Conservation (phyloP, 495 filamentous ascomycete genomes). For the Aspergillus coremiiformis region DNA sequence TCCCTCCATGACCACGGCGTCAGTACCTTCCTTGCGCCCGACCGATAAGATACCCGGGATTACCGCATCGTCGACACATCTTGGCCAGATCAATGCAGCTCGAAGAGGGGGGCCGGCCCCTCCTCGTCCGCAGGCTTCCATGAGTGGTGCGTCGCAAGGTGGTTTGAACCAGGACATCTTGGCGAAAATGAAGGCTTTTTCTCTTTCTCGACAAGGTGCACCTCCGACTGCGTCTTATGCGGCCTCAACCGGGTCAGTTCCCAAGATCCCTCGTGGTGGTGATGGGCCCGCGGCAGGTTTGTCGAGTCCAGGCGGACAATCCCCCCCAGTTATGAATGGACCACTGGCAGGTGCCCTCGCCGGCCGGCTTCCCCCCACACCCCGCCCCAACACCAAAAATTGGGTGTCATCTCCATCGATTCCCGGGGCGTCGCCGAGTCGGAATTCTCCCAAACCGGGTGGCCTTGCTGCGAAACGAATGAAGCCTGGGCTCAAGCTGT, state of each 20-base stretch:
- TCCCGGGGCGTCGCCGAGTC: constrained; percentile 16
- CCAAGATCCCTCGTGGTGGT: constrained; percentile 19
- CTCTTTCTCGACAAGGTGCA: constrained; percentile 54
- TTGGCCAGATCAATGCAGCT: constrained; percentile 76
- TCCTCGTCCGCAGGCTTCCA: constrained; percentile 40
- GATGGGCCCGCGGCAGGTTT: constrained; percentile 6
- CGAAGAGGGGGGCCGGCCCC: constrained; percentile 47
- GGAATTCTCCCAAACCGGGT: constrained; percentile 36
- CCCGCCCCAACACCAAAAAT: constrained; percentile 37
- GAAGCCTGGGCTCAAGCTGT: constrained; percentile 45
- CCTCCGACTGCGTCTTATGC: constrained; percentile 33
- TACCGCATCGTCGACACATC: constrained; percentile 67
- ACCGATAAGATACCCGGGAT: constrained; percentile 41
- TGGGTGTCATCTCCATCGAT: constrained; percentile 47
- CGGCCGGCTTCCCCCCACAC: constrained; percentile 31
- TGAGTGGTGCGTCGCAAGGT: constrained; percentile 47
- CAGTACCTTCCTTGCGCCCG: constrained; percentile 24
- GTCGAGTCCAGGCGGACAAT: constrained; percentile 5
- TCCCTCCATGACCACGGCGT: constrained; percentile 12
- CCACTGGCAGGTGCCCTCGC: constrained; percentile 30
- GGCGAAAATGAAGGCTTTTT: constrained; percentile 73
- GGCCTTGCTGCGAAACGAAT: constrained; percentile 49
- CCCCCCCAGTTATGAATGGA: constrained; percentile 17
- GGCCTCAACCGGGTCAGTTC: constrained; percentile 30
- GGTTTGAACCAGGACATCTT: constrained; percentile 71